Percentiles rank a stretch among this genome's conserved stretches.
phyloP scores from a whole-genome alignment of 1,284 basidiomycete species.

The Cutaneotrichosporon cyanovorans region DNA sequence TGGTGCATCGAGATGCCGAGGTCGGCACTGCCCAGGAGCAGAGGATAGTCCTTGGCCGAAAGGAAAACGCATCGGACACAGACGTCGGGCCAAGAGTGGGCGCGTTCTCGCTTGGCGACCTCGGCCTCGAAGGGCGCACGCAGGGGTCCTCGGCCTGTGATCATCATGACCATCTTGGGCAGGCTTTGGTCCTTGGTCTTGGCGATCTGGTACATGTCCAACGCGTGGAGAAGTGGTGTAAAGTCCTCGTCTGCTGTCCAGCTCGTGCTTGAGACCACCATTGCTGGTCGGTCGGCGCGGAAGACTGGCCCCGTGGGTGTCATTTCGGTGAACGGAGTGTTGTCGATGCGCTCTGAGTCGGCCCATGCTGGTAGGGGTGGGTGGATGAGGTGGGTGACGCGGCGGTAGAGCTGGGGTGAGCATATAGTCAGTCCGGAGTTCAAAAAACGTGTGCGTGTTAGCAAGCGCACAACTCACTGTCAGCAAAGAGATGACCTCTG shows the following conservation, averaged over 20 bases:
- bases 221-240: conserved; percentile 65
- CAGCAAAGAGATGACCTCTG: conserved; percentile 62
- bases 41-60: conserved; percentile 77
- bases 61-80: conserved; percentile 78
- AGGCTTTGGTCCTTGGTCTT: conserved; percentile 39
- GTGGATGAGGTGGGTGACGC: conserved; percentile 43
- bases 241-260: conserved; percentile 99
- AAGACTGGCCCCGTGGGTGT: conserved; percentile 37
- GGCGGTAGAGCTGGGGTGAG: conserved; percentile 53
- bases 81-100: conserved; percentile 67
- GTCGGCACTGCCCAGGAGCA: conserved; percentile 80
- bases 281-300: conserved; percentile 66
- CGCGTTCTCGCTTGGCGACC: conserved; percentile 54
- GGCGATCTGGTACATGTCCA: conserved; percentile 52
- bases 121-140: conserved; percentile 64
- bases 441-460: no score
- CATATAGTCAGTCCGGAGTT: neutral
- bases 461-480: conserved; percentile 48
- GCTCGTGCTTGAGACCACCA: conserved; percentile 85
- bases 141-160: conserved; percentile 88
- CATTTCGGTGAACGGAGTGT: conserved; percentile 27
- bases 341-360: conserved; percentile 29
- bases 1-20: conserved; percentile 85
- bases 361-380: conserved; percentile 35
- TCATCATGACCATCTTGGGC: conserved; percentile 70